Base-by-base conservation (phyloP, 108 stramenopile species). In the Nannochloropsis gaditana region DNA sequence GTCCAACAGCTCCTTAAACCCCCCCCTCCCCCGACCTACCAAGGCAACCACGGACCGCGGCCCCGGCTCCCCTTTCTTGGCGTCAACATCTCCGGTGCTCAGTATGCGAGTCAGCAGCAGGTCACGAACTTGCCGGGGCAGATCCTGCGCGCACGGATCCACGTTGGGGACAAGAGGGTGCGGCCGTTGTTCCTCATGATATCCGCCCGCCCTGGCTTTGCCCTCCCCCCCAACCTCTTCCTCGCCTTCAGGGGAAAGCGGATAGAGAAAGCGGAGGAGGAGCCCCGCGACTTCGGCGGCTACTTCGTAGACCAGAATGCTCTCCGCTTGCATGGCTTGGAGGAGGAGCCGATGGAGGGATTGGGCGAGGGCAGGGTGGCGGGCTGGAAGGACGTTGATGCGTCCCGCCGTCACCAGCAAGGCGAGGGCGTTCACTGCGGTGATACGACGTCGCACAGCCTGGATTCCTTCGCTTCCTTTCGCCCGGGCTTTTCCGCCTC, bases 281-380 rank as follows among this genome's bases (percentile, higher is more conserved):
- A 73, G 59, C 19, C 59, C 59, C n/a, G 19, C 59, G 59, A 73
- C 59, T 73, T 73, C 59, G 15, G 59, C 59, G n/a, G 59, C 59
- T n/a, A 73, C 59, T 73, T 73, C 59, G n/a, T 73, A 73, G 59
- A 73, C 59, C 19, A 73, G 59, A n/a, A 15, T 3, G 6, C 59
- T 73, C 19, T 73, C 19, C 19, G 59, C 15, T 73, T 73, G 59
- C 59, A 73, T 73, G 3, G 59, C 59, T n/a, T 73, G 59, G 59
- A 73, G 59, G 59, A 73, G 59, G 59, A n/a, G 59, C 19, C 59
- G 59, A 8, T n/a, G 59, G 59, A 73, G 59, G 59, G 59, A 73
- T n/a, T 6, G 59, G 59, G 59, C 59, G 59, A 73, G 59, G 59
- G 59, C 2, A 2, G 59, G 59, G 8, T 73, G 59, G n/a, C n/a